Percentiles rank a stretch among this genome's conserved stretches.
Conservation (phyloP, 495 filamentous ascomycete genomes). For the Daldinia grandis region DNA sequence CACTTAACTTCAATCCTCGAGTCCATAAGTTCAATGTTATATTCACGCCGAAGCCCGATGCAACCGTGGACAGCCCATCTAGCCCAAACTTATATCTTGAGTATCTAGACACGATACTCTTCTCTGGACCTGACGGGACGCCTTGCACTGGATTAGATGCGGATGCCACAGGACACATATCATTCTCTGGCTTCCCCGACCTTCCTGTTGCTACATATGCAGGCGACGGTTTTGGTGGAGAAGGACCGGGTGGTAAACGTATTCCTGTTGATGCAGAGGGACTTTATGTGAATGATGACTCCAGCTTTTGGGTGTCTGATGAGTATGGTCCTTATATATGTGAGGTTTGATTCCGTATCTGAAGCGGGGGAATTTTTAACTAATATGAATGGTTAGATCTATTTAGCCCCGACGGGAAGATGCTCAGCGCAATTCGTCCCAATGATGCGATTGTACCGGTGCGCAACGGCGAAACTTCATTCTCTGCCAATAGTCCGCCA, state of each 20-base stretch:
- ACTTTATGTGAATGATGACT: conserved; percentile 69
- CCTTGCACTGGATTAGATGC: conserved; percentile 77
- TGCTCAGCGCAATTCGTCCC: conserved; percentile 72
- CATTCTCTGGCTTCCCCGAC: conserved; percentile 67
- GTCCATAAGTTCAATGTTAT: conserved; percentile 75
- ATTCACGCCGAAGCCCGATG: conserved; percentile 60
- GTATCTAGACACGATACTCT: conserved; percentile 73
- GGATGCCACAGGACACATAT: conserved; percentile 60
- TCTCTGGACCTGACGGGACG: conserved; percentile 72
- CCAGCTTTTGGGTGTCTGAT: conserved; percentile 78
- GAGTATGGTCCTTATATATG: conserved; percentile 82
- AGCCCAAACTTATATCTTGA: conserved; percentile 69
- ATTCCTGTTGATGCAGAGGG: conserved; percentile 76
- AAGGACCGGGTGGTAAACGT: conserved; percentile 64
- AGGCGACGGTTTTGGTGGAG: conserved; percentile 77
- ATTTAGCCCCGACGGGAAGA: conserved; percentile 66
- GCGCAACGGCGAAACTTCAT: conserved; percentile 63
- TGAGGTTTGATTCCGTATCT: neutral
- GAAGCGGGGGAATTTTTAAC: neutral
- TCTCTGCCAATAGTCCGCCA: conserved; percentile 62
- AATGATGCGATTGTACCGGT: conserved; percentile 72
- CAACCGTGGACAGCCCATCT: conserved; percentile 65
- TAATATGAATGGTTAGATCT: conserved; percentile 45
- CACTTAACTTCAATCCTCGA: conserved; percentile 75
- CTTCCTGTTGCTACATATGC: conserved; percentile 72